Conservation (phyloP, 129 eudicot genomes). For the Tanacetum coccineum region DNA sequence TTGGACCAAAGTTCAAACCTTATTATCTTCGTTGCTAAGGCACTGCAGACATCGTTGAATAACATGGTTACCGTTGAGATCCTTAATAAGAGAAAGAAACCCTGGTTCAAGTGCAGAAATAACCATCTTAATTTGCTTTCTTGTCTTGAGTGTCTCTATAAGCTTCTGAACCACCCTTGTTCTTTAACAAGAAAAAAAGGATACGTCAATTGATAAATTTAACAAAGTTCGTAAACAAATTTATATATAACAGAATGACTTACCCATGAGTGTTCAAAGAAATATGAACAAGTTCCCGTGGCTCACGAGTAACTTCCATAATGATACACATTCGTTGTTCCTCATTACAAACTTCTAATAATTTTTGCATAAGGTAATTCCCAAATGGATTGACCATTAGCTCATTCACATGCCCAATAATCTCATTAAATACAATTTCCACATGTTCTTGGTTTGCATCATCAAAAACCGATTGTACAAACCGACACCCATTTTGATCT, state of each 20-base stretch:
- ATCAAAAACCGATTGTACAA: constrained; percentile 53
- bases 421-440: constrained; percentile 50
- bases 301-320: constrained; percentile 40
- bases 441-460: constrained; percentile 51
- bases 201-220: background rate
- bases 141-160: constrained; percentile 58
- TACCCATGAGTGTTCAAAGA: constrained; percentile 71
- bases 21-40: constrained; percentile 52
- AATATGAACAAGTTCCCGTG: constrained; percentile 49
- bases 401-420: constrained; percentile 48
- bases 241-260: background rate
- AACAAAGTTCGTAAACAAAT: background rate
- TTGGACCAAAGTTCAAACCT: constrained; percentile 35
- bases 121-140: constrained; percentile 53
- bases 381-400: constrained; percentile 70
- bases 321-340: constrained; percentile 54
- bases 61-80: constrained; percentile 79
- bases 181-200: constrained; percentile 33
- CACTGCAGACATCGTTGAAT: constrained; percentile 61
- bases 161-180: constrained; percentile 74
- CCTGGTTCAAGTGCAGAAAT: constrained; percentile 59
- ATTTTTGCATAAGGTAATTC: constrained; percentile 71
- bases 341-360: constrained; percentile 62
- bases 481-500: constrained; percentile 77
- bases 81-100: constrained; percentile 60